Conservation (phyloP, 495 filamentous ascomycete genomes). For the Penicillium samsonianum region DNA sequence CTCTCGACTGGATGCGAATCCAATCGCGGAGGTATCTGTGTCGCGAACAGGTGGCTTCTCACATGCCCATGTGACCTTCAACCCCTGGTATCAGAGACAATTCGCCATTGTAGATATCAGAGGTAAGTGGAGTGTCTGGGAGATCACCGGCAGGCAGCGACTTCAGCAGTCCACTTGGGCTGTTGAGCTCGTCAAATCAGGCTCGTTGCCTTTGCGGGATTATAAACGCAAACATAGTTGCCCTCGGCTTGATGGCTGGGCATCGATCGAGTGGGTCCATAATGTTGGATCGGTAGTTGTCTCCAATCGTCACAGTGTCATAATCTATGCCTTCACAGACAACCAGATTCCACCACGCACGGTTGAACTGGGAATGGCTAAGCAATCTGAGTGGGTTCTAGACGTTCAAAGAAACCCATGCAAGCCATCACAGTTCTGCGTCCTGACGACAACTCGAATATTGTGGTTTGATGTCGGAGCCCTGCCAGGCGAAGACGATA, state of each 20-base stretch:
- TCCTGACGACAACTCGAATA: slow-evolving; percentile 54
- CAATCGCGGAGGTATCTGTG: slow-evolving; percentile 55
- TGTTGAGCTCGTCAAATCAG: slow-evolving; percentile 26
- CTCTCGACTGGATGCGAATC: slow-evolving; percentile 63
- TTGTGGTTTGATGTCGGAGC: slow-evolving; percentile 40
- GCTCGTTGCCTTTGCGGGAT: slow-evolving; percentile 35
- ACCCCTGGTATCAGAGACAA: slow-evolving; percentile 68
- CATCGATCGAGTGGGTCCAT: slow-evolving; percentile 50
- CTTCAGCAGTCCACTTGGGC: slow-evolving; percentile 33
- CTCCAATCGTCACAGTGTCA: slow-evolving; percentile 44
- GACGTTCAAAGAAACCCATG: slow-evolving; percentile 49
- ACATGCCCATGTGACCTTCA: slow-evolving; percentile 77
- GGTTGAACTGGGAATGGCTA: slow-evolving; percentile 40
- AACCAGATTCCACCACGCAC: slow-evolving; percentile 20
- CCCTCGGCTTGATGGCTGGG: slow-evolving; percentile 52
- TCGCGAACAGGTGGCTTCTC: slow-evolving; percentile 55
- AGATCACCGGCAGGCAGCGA: slow-evolving; percentile 52
- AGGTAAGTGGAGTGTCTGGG: slow-evolving; percentile 78
- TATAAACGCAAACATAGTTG: slow-evolving; percentile 22
- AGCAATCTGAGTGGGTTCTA: slow-evolving; percentile 55
- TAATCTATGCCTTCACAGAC: slow-evolving; percentile 40
- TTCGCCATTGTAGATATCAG: slow-evolving; percentile 71
- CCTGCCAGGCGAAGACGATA: slow-evolving; percentile 12
- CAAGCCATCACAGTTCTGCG: slow-evolving; percentile 53
- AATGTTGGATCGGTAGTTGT: slow-evolving; percentile 48